Evolutionary conservation across 1,139 yeast genomes (phyloP).

Genomic region (Pichia sp.): DNA sequence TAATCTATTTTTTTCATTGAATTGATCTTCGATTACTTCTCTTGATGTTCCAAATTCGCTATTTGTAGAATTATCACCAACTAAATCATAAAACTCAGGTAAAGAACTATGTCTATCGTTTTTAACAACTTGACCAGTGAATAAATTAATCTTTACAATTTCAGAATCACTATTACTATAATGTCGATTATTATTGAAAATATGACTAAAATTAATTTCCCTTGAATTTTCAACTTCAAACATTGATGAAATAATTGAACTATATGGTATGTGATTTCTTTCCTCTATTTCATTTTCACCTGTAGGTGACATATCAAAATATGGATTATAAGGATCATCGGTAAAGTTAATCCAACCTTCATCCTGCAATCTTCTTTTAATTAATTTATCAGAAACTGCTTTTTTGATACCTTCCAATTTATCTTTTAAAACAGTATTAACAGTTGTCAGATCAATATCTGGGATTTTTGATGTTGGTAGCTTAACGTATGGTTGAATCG

Average conservation of each 20-base stretch:
- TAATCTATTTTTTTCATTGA: constrained; percentile 37
- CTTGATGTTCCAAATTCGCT: constrained; percentile 16
- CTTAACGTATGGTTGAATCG: constrained; percentile 74
- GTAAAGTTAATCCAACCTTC: constrained; percentile 71
- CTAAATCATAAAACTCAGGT: constrained; percentile 43
- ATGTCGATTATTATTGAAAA: constrained; percentile 34
- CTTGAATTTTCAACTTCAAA: constrained; percentile 66
- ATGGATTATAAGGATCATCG: constrained; percentile 89
- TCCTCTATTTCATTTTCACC: constrained; percentile 41
- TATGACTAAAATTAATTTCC: constrained; percentile 37
- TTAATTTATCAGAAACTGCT: constrained; percentile 78
- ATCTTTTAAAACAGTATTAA: constrained; percentile 65
- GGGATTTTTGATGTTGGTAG: constrained; percentile 89
- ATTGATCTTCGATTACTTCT: constrained; percentile 12
- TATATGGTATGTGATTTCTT: constrained; percentile 65
- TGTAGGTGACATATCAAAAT: constrained; percentile 60
- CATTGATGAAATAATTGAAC: constrained; percentile 70
- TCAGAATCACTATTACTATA: constrained; percentile 30
- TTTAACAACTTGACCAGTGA: constrained; percentile 30
- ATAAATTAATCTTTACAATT: constrained; percentile 41
- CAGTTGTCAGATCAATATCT: constrained; percentile 82
- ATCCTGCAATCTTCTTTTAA: constrained; percentile 67
- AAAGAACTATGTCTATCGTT: constrained; percentile 33
- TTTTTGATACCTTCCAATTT: constrained; percentile 74
- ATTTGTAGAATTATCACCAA: constrained; percentile 32